Conservation (phyloP, 2,329 filamentous ascomycete genomes). For the Elsinoe perseae region DNA sequence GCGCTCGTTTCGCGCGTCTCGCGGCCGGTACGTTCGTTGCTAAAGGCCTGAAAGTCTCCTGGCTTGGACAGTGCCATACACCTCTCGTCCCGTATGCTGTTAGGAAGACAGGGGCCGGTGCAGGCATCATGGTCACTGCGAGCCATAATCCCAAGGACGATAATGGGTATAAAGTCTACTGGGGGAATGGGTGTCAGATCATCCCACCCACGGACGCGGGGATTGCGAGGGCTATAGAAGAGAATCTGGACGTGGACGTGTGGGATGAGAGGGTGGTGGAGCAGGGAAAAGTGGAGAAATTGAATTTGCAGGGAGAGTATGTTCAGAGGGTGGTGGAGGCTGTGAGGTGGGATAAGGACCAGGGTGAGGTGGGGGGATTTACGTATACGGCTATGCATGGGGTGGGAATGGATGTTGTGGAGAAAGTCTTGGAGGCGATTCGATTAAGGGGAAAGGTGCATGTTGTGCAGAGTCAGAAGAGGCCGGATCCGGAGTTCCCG, state of each 20-base stretch:
- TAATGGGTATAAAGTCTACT: slow-evolving; percentile 63
- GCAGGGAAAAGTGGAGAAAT: not conserved
- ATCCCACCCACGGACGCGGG: slow-evolving; percentile 54
- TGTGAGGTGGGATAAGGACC: not conserved
- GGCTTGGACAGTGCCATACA: slow-evolving; percentile 52
- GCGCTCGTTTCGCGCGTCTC: slow-evolving; percentile 52
- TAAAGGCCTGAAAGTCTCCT: slow-evolving; percentile 52
- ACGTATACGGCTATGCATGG: slow-evolving; percentile 51
- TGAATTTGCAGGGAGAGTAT: slow-evolving; percentile 3
- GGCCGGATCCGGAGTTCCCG: slow-evolving; percentile 56
- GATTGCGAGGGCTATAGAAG: slow-evolving; percentile 50
- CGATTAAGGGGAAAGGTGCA: slow-evolving; percentile 39
- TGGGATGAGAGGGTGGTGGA: slow-evolving; percentile 32
- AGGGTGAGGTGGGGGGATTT: slow-evolving; percentile 21
- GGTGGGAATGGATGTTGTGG: slow-evolving; percentile 45
- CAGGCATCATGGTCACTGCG: slow-evolving; percentile 59
- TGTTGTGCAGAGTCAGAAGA: slow-evolving; percentile 43
- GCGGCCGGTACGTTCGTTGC: slow-evolving; percentile 53
- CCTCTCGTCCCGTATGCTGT: slow-evolving; percentile 57
- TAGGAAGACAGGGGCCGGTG: slow-evolving; percentile 45
- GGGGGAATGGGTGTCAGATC: slow-evolving; percentile 57
- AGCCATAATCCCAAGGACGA: slow-evolving; percentile 58
- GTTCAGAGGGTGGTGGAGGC: not conserved
- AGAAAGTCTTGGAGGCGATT: slow-evolving; percentile 33
- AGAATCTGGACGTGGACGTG: slow-evolving; percentile 46